These are phyloP conservation scores for Gentiana macrophylla DNA, from an alignment of 257 asterid genomes.

Conservation along the genomic window DNA sequence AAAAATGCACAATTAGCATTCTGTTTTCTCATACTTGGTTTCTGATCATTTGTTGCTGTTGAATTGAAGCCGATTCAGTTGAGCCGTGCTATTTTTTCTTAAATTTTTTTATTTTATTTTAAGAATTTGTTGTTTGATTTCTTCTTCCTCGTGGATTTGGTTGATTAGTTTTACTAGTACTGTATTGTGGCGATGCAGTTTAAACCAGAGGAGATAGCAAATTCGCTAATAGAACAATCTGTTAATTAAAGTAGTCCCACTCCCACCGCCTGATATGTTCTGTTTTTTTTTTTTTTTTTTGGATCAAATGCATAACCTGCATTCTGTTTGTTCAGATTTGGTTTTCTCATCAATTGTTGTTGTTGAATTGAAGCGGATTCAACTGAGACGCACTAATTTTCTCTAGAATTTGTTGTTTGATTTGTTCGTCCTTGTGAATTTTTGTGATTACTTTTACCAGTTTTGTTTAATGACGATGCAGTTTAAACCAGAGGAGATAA, in stretches of 20 bases:
- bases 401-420: neutral
- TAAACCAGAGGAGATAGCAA: slow-evolving; percentile 25
- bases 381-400: too few species aligned
- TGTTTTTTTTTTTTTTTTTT: too few species aligned
- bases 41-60: too few species aligned
- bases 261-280: too few species aligned
- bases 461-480: slow-evolving; percentile 10
- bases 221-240: too few species aligned
- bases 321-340: neutral
- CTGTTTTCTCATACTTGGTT: too few species aligned
- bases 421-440: neutral
- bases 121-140: neutral
- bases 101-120: too few species aligned
- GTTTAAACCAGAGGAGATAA: slow-evolving; percentile 37
- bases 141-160: neutral
- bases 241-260: too few species aligned
- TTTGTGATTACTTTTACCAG: neutral
- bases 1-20: too few species aligned
- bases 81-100: too few species aligned
- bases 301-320: neutral
- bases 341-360: neutral
- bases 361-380: neutral
- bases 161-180: neutral
- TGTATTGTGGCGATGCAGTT: slow-evolving; percentile 18
- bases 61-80: neutral